Evolutionary conservation across 192 early-diverging fungal species (phyloP).

Genomic region (Coemansia sp.): DNA sequence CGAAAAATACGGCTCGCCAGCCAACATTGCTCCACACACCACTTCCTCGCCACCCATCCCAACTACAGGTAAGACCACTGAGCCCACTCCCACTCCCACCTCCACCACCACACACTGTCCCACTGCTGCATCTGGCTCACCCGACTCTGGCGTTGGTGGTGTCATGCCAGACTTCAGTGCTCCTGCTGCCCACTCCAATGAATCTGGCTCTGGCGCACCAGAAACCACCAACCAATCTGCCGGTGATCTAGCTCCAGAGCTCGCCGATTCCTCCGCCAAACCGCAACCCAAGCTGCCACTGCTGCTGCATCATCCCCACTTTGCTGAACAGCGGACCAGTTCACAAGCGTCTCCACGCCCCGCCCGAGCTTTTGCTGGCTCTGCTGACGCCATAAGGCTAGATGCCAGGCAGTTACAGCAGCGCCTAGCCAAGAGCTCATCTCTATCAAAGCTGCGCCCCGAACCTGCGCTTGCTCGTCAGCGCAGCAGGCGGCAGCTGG

Average conservation of each 20-base stretch:
- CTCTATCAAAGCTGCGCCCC: not conserved
- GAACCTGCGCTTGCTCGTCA: not conserved
- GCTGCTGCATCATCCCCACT: not conserved
- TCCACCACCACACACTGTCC: not conserved
- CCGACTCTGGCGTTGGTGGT: no score
- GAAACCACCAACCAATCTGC: no score
- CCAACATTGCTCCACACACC: slow-evolving; percentile 4
- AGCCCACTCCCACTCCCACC: slow-evolving; percentile 4
- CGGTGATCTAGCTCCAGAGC: no score
- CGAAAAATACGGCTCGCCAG: slow-evolving; percentile 21
- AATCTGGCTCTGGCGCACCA: no score
- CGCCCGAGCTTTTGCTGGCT: not conserved
- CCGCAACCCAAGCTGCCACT: not conserved
- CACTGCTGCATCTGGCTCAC: no score
- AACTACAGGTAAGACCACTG: slow-evolving; percentile 31
- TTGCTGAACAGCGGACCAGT: not conserved
- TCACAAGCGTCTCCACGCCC: not conserved
- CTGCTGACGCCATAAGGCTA: not conserved
- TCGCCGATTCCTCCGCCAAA: no score
- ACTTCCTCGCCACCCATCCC: not conserved
- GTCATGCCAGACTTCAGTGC: not conserved
- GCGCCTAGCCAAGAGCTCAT: not conserved
- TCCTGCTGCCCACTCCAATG: no score
- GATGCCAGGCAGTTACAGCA: not conserved
- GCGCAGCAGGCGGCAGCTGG: not conserved